These are phyloP conservation scores for Boeremia lycopersici DNA, from an alignment of 2,329 filamentous ascomycete genomes.

Conservation along the genomic window DNA sequence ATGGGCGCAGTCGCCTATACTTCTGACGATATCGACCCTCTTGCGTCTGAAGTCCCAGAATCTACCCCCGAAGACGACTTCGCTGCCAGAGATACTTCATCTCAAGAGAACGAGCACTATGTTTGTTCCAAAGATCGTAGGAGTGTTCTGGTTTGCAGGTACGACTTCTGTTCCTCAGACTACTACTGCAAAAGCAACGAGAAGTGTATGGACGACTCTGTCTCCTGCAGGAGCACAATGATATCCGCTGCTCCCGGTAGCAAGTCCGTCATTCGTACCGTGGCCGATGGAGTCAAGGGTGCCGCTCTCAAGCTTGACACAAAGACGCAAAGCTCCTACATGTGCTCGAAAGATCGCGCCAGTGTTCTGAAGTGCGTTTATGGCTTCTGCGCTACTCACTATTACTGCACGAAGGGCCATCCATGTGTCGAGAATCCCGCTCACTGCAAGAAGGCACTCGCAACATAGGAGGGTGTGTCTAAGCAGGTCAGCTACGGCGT, in stretches of 20 bases:
- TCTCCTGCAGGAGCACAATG: background rate
- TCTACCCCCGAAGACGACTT: background rate
- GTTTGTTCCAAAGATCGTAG: slow-evolving; percentile 6
- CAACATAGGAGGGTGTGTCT: no score
- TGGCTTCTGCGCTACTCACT: slow-evolving; percentile 9
- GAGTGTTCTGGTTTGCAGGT: slow-evolving; percentile 11
- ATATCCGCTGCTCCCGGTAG: background rate
- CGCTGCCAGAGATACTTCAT: background rate
- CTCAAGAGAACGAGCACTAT: slow-evolving; percentile 6
- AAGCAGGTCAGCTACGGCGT: no score
- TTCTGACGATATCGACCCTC: background rate
- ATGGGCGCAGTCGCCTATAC: background rate
- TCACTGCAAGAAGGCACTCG: slow-evolving; percentile 1
- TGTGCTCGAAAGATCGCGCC: slow-evolving; percentile 5
- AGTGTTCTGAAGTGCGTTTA: slow-evolving; percentile 4
- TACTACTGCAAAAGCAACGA: slow-evolving; percentile 2
- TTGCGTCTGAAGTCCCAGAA: background rate
- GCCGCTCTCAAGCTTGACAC: background rate
- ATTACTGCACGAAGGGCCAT: slow-evolving; percentile 4
- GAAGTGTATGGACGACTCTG: slow-evolving; percentile 4
- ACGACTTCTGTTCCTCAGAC: slow-evolving; percentile 12
- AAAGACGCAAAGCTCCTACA: background rate
- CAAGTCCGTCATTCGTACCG: background rate
- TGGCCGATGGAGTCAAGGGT: background rate
- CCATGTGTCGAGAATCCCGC: slow-evolving; percentile 1